Base-by-base conservation (phyloP, 768 basidiomycete species). In the Amanita pallidorosea region DNA sequence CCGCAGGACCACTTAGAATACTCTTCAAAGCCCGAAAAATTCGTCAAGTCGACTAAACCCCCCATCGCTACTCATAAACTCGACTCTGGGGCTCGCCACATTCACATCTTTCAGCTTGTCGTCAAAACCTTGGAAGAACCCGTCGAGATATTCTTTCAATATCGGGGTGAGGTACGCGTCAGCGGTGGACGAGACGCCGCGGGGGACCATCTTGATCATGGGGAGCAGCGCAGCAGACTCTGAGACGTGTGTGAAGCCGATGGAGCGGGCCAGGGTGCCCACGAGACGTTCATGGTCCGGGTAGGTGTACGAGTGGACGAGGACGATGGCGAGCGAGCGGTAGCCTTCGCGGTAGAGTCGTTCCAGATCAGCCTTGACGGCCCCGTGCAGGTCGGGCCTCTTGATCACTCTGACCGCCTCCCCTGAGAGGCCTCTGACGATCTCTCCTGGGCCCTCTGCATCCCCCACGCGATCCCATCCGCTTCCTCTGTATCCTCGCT, bases 131-230 rank as follows among this genome's bases (percentile, higher is more conserved):
- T 70, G 66, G 65, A 93, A 95, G 71, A 97, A 97, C 0, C 91
- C 91, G 54, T 92, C 86, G 4, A 97, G 74, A 60, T 97, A 97
- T 11, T 81, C 75, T 8, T 73, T 66, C 22, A 96, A 67, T 54
- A 96, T 87, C 12, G 94, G 94, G 0, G 93, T 96, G 35, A 97
- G 80, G 64, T 97, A 97, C 1, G 94, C 94, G 58, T 97, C 94
- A 0, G 91, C 94, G 0, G 92, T 94, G 0, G 89, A 87, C 0
- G 91, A 95, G 8, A 87, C 82, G 2, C 91, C 94, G 0, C 94
- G 85, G 1, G 92, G 88, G 8, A 96, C 89, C 76, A 94, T 87
- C 67, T 92, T 92, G 72, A 95, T 94, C 88, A 91, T 91, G 2
- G 91, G 88, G 25, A 90, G 75, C n/a, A 94, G 73, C 54, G 83